Conservation (phyloP, 1,284 basidiomycete genomes). For the Ganoderma lucidum region DNA sequence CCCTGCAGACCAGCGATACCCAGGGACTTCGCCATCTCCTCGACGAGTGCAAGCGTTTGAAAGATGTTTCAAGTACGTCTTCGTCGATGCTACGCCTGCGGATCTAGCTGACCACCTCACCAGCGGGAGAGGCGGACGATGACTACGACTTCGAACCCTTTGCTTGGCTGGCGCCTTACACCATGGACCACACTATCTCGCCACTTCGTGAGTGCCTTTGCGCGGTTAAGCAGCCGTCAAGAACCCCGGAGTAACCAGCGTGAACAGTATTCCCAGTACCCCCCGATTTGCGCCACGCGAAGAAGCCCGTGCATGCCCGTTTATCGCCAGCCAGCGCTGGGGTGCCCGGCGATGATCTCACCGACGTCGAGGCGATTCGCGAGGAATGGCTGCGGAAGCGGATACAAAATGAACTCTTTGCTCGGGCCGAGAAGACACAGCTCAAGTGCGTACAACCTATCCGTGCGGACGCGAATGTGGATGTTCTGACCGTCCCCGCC, state of each 20-base stretch:
- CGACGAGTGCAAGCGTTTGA: constrained; percentile 58
- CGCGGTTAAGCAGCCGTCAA: not conserved
- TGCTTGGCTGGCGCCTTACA: constrained; percentile 46
- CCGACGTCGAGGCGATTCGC: constrained; percentile 63
- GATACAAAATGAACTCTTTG: constrained; percentile 26
- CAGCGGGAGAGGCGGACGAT: constrained; percentile 23
- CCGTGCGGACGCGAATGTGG: not conserved
- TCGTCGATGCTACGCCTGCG: not conserved
- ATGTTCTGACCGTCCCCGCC: not conserved
- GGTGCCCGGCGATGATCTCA: constrained; percentile 61
- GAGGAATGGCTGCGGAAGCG: constrained; percentile 63
- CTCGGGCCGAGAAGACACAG: constrained; percentile 21
- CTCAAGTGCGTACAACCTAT: constrained; percentile 34
- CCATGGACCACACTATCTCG: constrained; percentile 21
- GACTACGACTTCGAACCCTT: constrained; percentile 28
- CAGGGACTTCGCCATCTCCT: constrained; percentile 53
- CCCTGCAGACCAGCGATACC: constrained; percentile 56
- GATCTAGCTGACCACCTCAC: not conserved
- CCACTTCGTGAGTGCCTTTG: constrained; percentile 24
- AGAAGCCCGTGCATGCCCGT: constrained; percentile 53
- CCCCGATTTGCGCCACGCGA: constrained; percentile 60
- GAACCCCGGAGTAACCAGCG: not conserved
- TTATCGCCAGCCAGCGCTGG: constrained; percentile 71
- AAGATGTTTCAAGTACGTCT: constrained; percentile 47
- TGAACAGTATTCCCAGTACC: constrained; percentile 47